Evolutionary conservation across 1,284 basidiomycete species (phyloP).

Genomic region (Mycena sp.): DNA sequence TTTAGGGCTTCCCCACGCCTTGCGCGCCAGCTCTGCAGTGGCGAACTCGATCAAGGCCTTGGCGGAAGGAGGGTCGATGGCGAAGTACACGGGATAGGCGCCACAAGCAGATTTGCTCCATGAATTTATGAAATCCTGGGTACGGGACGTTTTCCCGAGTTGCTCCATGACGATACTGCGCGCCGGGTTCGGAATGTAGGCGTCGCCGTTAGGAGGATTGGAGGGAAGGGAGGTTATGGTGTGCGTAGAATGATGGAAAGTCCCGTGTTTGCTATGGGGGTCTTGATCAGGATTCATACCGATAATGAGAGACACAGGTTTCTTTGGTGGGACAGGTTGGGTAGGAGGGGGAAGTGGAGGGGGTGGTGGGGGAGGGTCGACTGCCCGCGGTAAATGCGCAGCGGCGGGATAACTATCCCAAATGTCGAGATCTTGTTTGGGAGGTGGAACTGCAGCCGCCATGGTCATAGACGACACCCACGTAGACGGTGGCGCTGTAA

Average conservation of each 20-base stretch:
- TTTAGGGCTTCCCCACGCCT: slow-evolving; percentile 61
- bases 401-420: slow-evolving; percentile 21
- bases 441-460: slow-evolving; percentile 43
- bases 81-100: slow-evolving; percentile 46
- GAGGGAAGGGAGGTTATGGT: slow-evolving; percentile 33
- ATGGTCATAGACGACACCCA: slow-evolving; percentile 51
- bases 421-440: slow-evolving; percentile 13
- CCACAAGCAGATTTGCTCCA: slow-evolving; percentile 58
- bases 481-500: slow-evolving; percentile 39
- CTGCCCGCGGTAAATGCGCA: slow-evolving; percentile 1
- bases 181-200: slow-evolving; percentile 50
- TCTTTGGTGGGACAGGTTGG: slow-evolving; percentile 17
- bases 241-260: slow-evolving; percentile 43
- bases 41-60: slow-evolving; percentile 67
- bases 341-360: slow-evolving; percentile 27
- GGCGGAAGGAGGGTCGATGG: slow-evolving; percentile 48
- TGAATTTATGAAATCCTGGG: slow-evolving; percentile 46
- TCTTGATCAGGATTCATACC: slow-evolving; percentile 55
- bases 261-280: slow-evolving; percentile 52
- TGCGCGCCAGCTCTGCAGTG: slow-evolving; percentile 51
- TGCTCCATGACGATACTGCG: slow-evolving; percentile 69
- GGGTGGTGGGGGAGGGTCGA: slow-evolving; percentile 22
- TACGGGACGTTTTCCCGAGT: slow-evolving; percentile 62
- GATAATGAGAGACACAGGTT: slow-evolving; percentile 36
- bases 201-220: slow-evolving; percentile 24